A percentile compares a stretch with the other conserved stretches of the same genome.
These are phyloP conservation scores for Eimeria necatrix DNA, from an alignment of 169 alveolate genomes.

Conservation along the genomic window DNA sequence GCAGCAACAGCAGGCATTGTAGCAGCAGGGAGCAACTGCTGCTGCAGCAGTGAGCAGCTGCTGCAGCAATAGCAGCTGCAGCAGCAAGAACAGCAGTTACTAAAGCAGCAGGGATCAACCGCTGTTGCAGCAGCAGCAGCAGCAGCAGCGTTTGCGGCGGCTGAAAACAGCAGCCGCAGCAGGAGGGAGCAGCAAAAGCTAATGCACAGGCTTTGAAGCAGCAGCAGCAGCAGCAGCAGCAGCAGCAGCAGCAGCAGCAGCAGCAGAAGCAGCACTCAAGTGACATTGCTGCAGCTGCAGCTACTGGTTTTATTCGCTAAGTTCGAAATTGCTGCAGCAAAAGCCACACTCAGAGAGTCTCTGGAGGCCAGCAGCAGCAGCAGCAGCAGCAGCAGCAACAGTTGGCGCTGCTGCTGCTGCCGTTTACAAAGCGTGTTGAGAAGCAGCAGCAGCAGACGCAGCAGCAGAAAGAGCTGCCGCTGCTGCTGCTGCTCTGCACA, in stretches of 20 bases:
- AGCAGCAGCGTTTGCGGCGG: not conserved
- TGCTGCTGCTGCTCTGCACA: too few species aligned
- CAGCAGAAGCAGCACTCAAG: not conserved
- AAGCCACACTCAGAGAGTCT: too few species aligned
- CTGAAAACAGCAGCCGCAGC: not conserved
- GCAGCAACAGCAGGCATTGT: too few species aligned
- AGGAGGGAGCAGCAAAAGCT: constrained; percentile 6
- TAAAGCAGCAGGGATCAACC: not conserved
- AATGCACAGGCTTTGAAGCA: not conserved
- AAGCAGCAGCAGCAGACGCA: too few species aligned
- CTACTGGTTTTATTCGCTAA: not conserved
- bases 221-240: not conserved
- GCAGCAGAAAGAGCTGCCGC: too few species aligned
- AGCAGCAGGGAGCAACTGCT: too few species aligned
- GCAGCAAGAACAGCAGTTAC: not conserved
- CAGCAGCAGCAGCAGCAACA: too few species aligned
- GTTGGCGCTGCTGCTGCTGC: too few species aligned
- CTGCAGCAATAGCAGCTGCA: not conserved
- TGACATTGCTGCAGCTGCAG: not conserved
- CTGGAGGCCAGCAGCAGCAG: too few species aligned
- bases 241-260: not conserved
- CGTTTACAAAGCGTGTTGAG: too few species aligned
- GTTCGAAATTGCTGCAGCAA: too few species aligned
- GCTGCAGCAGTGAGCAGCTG: too few species aligned
- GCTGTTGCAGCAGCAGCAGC: constrained; percentile 1